Evolutionary conservation across 2,329 filamentous ascomycete species (phyloP).

Genomic region (Trichophyton schoenleinii): DNA sequence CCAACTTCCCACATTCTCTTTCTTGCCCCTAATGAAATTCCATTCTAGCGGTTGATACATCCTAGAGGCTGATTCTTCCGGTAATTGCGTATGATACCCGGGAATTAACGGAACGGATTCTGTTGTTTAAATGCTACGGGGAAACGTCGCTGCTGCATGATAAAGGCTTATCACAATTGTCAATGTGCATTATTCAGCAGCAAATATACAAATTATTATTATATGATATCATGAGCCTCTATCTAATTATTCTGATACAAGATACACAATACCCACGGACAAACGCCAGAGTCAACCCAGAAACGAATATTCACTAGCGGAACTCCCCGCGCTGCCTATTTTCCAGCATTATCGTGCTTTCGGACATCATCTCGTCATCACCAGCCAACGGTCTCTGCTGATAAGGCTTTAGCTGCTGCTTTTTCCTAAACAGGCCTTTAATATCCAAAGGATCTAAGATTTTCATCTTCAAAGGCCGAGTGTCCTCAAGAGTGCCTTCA

Average conservation of each 20-base stretch:
- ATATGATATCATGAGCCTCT: background rate
- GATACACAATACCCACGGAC: background rate
- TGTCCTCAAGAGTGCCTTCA: slow-evolving; percentile 5
- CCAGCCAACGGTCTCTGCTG: background rate
- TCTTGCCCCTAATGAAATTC: background rate
- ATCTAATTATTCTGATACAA: background rate
- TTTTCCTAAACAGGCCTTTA: slow-evolving; percentile 6
- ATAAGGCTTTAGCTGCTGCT: background rate
- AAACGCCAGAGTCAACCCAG: background rate
- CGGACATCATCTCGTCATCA: background rate
- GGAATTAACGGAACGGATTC: too few relatives aligned
- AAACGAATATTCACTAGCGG: background rate
- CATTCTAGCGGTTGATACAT: background rate
- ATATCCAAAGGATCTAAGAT: slow-evolving; percentile 9
- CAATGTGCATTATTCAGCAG: background rate
- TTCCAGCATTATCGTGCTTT: background rate
- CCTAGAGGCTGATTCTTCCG: too few relatives aligned
- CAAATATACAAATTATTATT: background rate
- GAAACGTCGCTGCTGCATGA: too few relatives aligned
- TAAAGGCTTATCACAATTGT: too few relatives aligned
- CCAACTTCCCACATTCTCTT: background rate
- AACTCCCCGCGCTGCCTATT: background rate
- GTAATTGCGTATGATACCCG: too few relatives aligned
- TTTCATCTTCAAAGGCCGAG: slow-evolving; percentile 5
- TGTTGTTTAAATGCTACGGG: too few relatives aligned